These are phyloP conservation scores for Sclerotinia sclerotiorum DNA, from an alignment of 2,329 filamentous ascomycete species.

Conservation along the genomic window DNA sequence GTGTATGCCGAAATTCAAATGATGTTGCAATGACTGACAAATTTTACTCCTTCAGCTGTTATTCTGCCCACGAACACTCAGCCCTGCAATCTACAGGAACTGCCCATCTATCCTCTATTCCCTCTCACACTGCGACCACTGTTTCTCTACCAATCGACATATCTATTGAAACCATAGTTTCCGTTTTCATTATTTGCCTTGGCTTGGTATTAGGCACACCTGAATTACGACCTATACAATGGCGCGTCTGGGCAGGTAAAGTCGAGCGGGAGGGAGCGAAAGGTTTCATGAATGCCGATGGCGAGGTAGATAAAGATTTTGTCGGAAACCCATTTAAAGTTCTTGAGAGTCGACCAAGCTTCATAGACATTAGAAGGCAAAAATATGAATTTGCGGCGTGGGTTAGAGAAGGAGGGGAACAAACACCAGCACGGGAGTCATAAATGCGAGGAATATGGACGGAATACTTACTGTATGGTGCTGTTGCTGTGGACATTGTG, in stretches of 20 bases:
- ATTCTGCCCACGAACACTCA: conserved; percentile 92
- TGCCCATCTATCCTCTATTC: conserved; percentile 48
- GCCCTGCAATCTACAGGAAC: conserved; percentile 63
- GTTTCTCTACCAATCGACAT: conserved; percentile 77
- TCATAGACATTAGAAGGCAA: conserved; percentile 83
- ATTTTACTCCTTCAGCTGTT: conserved; percentile 65
- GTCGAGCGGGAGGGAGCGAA: conserved; percentile 73
- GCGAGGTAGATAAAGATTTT: conserved; percentile 68
- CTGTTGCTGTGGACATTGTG: not conserved
- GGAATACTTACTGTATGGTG: not conserved
- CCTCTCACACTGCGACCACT: conserved; percentile 45
- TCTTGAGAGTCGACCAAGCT: conserved; percentile 78
- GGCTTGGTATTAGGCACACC: conserved; percentile 80
- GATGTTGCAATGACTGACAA: conserved; percentile 7
- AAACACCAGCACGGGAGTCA: conserved; percentile 1
- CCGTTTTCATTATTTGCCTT: conserved; percentile 75
- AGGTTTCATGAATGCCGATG: conserved; percentile 56
- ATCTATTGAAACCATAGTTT: conserved; percentile 77
- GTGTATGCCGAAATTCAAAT: conserved; percentile 44
- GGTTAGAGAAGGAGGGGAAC: conserved; percentile 50
- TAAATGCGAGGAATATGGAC: conserved; percentile 4
- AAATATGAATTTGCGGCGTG: conserved; percentile 77
- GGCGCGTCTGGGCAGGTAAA: conserved; percentile 78
- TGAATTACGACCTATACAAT: conserved; percentile 79
- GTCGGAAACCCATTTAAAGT: conserved; percentile 76